Evolutionary conservation across 148 eudicot species (phyloP).

Genomic region (Heliamphora exappendiculata): DNA sequence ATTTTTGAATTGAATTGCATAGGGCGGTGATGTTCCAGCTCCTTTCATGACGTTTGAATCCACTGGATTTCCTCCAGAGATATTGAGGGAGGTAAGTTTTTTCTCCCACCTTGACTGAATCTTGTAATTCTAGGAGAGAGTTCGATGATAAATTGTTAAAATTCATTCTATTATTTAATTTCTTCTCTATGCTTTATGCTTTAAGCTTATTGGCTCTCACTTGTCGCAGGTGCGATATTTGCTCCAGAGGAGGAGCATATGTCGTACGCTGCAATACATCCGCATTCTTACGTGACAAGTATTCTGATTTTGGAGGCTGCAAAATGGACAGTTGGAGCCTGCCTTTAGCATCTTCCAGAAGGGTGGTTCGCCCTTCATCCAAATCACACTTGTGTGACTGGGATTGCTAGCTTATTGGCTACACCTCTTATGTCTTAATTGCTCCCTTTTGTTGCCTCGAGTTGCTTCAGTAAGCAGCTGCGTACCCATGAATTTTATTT

Average conservation of each 20-base stretch:
- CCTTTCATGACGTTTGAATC: conserved; percentile 95
- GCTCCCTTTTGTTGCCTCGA: conserved; percentile 85
- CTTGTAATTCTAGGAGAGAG: background rate
- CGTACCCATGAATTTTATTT: conserved; percentile 34
- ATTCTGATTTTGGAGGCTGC: conserved; percentile 88
- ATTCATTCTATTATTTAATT: conserved; percentile 8
- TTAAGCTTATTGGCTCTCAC: conserved; percentile 49
- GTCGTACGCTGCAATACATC: conserved; percentile 99
- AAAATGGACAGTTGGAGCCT: conserved; percentile 94
- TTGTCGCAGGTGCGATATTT: conserved; percentile 99
- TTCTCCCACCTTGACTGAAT: background rate
- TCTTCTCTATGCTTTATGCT: conserved; percentile 16
- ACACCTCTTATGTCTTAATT: conserved; percentile 64
- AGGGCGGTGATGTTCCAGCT: conserved; percentile 95
- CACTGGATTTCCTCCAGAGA: conserved; percentile 84
- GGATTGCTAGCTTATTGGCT: conserved; percentile 85
- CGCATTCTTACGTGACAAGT: conserved; percentile 59
- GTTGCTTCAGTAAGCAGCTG: conserved; percentile 99
- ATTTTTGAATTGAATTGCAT: conserved; percentile 18
- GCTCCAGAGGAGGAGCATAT: conserved; percentile 99
- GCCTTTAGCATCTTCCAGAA: conserved; percentile 34
- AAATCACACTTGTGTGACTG: conserved; percentile 82
- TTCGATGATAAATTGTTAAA: conserved; percentile 1
- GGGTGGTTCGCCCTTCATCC: conserved; percentile 53
- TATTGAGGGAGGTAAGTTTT: conserved; percentile 79